phyloP scores from a whole-genome alignment of 2,329 filamentous ascomycete species.

The Coniella vitis region DNA sequence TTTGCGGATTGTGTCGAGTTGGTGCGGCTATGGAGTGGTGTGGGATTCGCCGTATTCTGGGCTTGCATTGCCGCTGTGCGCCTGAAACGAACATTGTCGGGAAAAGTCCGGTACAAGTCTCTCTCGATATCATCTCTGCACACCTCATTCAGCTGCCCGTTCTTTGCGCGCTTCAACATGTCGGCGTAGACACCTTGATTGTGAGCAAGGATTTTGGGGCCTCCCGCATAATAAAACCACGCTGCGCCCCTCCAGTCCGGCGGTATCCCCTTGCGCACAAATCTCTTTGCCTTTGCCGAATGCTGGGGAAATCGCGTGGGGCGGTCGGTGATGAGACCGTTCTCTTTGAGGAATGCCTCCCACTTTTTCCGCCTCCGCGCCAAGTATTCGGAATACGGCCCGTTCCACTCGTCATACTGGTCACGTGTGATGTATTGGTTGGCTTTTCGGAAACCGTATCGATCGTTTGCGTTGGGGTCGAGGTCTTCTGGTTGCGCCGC shows the following conservation, averaged over 20 bases:
- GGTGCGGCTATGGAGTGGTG: conserved; percentile 22
- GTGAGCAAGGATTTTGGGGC: conserved; percentile 69
- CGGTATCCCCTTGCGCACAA: conserved; percentile 87
- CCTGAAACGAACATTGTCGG: conserved; percentile 88
- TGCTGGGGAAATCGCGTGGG: conserved; percentile 75
- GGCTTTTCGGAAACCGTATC: conserved; percentile 87
- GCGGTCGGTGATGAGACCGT: conserved; percentile 61
- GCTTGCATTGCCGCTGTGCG: conserved; percentile 37
- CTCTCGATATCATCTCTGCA: conserved; percentile 89
- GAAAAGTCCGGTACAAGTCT: conserved; percentile 88
- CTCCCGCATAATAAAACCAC: conserved; percentile 95
- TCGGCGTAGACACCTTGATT: conserved; percentile 71
- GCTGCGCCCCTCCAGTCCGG: conserved; percentile 91
- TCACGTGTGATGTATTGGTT: conserved; percentile 70
- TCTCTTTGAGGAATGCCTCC: conserved; percentile 69
- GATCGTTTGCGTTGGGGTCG: conserved; percentile 54
- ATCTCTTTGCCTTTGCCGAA: conserved; percentile 79
- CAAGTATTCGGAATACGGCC: conserved; percentile 67
- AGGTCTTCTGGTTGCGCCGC: conserved; percentile 35
- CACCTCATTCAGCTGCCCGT: conserved; percentile 52
- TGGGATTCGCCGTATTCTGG: conserved; percentile 25
- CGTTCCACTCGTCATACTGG: conserved; percentile 78
- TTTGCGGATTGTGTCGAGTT: conserved; percentile 16
- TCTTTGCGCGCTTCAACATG: conserved; percentile 47
- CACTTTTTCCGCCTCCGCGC: conserved; percentile 74